Base-by-base conservation (phyloP, 768 basidiomycete genomes). In the Mycena sanguinolenta region DNA sequence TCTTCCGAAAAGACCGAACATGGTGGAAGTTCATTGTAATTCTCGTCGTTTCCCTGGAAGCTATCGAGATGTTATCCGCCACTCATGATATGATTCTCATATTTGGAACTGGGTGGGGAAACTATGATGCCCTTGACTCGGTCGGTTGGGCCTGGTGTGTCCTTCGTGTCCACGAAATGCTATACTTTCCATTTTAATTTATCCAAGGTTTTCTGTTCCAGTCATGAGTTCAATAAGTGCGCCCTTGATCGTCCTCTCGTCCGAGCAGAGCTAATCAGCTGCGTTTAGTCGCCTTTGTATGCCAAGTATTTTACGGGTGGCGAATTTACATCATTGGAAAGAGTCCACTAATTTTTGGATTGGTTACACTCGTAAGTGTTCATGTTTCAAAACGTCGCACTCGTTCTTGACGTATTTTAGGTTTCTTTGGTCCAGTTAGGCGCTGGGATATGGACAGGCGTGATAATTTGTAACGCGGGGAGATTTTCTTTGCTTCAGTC, bases 141-240 rank as follows among this genome's bases (percentile, higher is more conserved):
- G 68, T 73, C 13, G 72, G 72, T 7, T 62, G 63, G 63, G 64
- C 65, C 3, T 73, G 68, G 68, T 55, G 44, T 14, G 46, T 62
- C 14, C 67, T 67, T 13, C n/a, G n/a, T n/a, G n/a, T n/a, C n/a
- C n/a, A n/a, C n/a, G n/a, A n/a, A n/a, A n/a, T n/a, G n/a, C n/a
- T n/a, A n/a, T n/a, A n/a, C n/a, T n/a, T n/a, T n/a, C n/a, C n/a
- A n/a, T n/a, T n/a, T n/a, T n/a, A n/a, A n/a, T n/a, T n/a, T n/a
- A n/a, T n/a, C n/a, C n/a, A n/a, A n/a, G n/a, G n/a, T n/a, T n/a
- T n/a, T n/a, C n/a, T n/a, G n/a, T n/a, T n/a, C n/a, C n/a, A n/a
- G 59, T 66, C 34, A 59, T 73, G 59, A 62, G 64, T 6, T 14
- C 64, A 6, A 39, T 70, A 23, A 55, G 72, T 70, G 30, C 38